phyloP scores from a whole-genome alignment of 73 alveolate genomes.

The Paramecium octaurelia region DNA sequence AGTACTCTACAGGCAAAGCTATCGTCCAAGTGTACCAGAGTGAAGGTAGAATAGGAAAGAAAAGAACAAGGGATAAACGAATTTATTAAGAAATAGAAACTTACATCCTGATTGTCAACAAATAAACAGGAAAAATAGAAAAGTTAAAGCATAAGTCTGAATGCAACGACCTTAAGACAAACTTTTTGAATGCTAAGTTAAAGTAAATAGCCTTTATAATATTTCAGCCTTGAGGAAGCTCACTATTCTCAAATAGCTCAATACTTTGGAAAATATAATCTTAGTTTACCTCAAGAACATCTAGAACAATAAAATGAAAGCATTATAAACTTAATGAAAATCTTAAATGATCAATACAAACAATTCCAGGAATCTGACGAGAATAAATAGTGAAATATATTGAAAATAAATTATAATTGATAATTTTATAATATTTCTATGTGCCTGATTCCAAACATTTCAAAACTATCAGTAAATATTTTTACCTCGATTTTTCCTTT shows the following conservation, averaged over 20 bases:
- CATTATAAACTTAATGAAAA: background rate
- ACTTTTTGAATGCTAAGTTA: background rate
- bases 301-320: background rate
- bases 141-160: background rate
- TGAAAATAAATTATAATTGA: background rate
- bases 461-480: background rate
- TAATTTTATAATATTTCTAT: background rate
- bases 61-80: constrained; percentile 23
- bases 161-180: background rate
- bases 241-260: background rate
- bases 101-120: background rate
- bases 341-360: background rate
- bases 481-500: background rate
- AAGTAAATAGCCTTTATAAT: background rate
- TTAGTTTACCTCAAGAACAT: background rate
- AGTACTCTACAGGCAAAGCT: constrained; percentile 44
- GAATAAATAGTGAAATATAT: background rate
- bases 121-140: background rate
- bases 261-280: background rate
- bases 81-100: background rate
- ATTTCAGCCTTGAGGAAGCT: background rate
- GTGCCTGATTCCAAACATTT: background rate
- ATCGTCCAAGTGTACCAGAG: background rate
- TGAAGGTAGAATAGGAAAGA: constrained; percentile 45
- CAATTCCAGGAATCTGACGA: background rate